Evolutionary conservation across 768 basidiomycete genomes (phyloP).

Genomic region (Pulveroboletus sp.): DNA sequence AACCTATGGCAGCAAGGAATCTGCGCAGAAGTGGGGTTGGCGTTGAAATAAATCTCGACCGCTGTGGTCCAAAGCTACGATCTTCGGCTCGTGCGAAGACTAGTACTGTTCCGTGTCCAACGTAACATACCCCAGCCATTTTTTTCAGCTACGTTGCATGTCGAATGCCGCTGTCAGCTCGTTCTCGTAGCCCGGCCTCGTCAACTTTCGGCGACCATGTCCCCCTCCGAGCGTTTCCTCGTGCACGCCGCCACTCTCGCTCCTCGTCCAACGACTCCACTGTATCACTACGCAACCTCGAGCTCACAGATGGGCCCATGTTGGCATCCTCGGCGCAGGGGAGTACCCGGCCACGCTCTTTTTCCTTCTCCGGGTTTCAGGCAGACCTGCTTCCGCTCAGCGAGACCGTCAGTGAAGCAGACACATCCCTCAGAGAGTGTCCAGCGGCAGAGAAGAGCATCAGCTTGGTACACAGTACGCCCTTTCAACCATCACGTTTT

Average conservation of each 20-base stretch:
- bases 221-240: constrained; percentile 6
- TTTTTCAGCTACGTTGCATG: background rate
- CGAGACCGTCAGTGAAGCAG: constrained; percentile 70
- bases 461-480: constrained; percentile 69
- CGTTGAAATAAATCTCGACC: too few species aligned
- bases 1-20: too few species aligned
- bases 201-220: constrained; percentile 12
- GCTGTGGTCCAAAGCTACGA: too few species aligned
- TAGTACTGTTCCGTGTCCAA: too few species aligned
- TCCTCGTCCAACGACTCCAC: constrained; percentile 48
- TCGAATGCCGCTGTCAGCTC: constrained; percentile 21
- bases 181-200: constrained; percentile 15
- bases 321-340: constrained; percentile 11
- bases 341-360: constrained; percentile 45
- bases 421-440: constrained; percentile 41
- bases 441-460: constrained; percentile 73
- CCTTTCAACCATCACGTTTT: background rate
- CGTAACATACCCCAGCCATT: too few species aligned
- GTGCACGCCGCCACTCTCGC: background rate
- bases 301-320: constrained; percentile 64
- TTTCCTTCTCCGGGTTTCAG: constrained; percentile 72
- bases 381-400: constrained; percentile 73
- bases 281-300: constrained; percentile 74
- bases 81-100: too few species aligned
- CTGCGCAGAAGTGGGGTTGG: too few species aligned